Evolutionary conservation across 2,329 filamentous ascomycete species (phyloP).

Genomic region (Neoascochyta sp.): DNA sequence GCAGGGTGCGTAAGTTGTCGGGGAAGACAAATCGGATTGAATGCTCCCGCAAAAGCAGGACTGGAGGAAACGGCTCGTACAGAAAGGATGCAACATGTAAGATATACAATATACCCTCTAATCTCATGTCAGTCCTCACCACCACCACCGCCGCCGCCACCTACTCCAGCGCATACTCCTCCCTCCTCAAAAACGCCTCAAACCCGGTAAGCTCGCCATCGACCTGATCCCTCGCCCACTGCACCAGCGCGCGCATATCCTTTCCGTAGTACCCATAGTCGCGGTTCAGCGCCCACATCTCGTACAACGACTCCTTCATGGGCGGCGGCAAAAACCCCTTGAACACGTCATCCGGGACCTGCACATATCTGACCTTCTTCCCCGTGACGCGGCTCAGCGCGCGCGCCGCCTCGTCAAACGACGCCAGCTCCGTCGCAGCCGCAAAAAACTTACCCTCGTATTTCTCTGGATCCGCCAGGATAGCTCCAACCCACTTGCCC

Average conservation of each 20-base stretch:
- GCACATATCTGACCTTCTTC: conserved; percentile 28
- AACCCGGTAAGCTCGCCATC: conserved; percentile 22
- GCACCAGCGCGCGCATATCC: conserved; percentile 18
- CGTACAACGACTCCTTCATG: conserved; percentile 16
- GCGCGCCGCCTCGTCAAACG: conserved; percentile 40
- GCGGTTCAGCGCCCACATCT: conserved; percentile 24
- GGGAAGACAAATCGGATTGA: no score
- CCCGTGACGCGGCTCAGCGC: conserved; percentile 43
- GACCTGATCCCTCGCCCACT: conserved; percentile 25
- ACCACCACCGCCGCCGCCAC: neutral
- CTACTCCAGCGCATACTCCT: conserved; percentile 19
- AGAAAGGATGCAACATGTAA: no score
- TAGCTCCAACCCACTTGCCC: conserved; percentile 43
- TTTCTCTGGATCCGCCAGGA: conserved; percentile 44
- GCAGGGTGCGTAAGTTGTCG: neutral
- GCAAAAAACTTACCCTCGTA: conserved; percentile 46
- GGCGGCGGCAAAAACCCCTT: conserved; percentile 21
- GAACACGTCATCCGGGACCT: conserved; percentile 26
- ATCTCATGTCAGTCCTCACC: neutral
- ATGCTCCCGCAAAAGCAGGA: no score
- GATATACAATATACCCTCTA: neutral
- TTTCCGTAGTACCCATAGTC: conserved; percentile 33
- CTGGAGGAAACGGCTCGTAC: no score
- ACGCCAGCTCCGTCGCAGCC: conserved; percentile 43
- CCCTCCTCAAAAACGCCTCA: conserved; percentile 26